Evolutionary conservation across 805 yeast genomes (phyloP).

Genomic region (Wickerhamia fluorescens): DNA sequence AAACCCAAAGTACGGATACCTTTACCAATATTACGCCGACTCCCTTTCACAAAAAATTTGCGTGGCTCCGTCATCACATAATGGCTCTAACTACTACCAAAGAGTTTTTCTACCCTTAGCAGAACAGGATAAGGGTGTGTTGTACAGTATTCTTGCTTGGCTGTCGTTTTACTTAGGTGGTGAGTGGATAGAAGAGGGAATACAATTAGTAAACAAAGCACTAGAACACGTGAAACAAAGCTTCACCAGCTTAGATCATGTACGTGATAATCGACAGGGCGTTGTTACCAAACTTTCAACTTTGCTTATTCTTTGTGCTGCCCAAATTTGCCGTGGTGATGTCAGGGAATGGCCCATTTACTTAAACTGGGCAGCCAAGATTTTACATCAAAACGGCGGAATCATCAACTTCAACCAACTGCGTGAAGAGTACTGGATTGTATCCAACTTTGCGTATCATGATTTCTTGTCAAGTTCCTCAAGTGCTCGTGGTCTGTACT

Average conservation of each 20-base stretch:
- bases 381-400: conserved; percentile 60
- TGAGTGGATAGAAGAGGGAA: conserved; percentile 42
- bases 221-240: conserved; percentile 29
- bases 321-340: conserved; percentile 79
- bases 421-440: conserved; percentile 63
- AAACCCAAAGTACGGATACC: conserved; percentile 14
- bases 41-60: conserved; percentile 36
- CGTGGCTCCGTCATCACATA: conserved; percentile 38
- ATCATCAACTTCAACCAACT: conserved; percentile 43
- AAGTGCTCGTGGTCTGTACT: conserved; percentile 56
- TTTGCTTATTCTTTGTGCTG: conserved; percentile 63
- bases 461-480: conserved; percentile 63
- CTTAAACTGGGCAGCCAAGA: conserved; percentile 56
- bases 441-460: conserved; percentile 75
- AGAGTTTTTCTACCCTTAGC: conserved; percentile 51
- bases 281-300: conserved; percentile 51
- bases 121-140: conserved; percentile 42
- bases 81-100: conserved; percentile 43
- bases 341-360: conserved; percentile 68
- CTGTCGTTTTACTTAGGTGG: conserved; percentile 45
- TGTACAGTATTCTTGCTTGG: conserved; percentile 50
- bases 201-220: conserved; percentile 41
- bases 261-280: no score
- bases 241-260: conserved; percentile 9
- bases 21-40: conserved; percentile 45